These are phyloP conservation scores for Zasmidium citrigriseum DNA, from an alignment of 2,329 filamentous ascomycete genomes.

Conservation along the genomic window DNA sequence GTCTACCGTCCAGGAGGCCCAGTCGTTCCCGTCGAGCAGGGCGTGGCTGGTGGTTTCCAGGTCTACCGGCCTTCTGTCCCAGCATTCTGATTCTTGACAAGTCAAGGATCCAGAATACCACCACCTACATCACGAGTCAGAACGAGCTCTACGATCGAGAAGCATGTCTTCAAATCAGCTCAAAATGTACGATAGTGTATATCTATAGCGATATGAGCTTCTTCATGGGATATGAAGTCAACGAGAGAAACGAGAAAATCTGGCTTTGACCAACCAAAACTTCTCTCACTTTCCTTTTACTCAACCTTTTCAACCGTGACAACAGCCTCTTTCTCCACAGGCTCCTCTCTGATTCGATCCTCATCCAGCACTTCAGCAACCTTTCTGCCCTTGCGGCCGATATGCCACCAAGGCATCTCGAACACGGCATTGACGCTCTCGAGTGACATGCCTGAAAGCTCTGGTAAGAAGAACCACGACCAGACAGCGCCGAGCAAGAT, in stretches of 20 bases:
- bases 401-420: constrained; percentile 73
- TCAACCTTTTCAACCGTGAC: constrained; percentile 11
- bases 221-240: too few species aligned
- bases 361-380: constrained; percentile 28
- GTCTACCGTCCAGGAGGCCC: too few species aligned
- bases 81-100: too few species aligned
- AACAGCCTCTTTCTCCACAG: constrained; percentile 27
- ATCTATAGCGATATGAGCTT: too few species aligned
- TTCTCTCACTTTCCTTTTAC: background rate
- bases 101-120: too few species aligned
- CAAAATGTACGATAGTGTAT: too few species aligned
- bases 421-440: constrained; percentile 56
- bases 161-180: too few species aligned
- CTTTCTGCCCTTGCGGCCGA: constrained; percentile 53
- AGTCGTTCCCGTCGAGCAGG: too few species aligned
- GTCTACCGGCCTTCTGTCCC: too few species aligned
- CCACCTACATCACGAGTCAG: too few species aligned
- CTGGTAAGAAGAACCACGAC: constrained; percentile 61
- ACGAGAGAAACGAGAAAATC: background rate
- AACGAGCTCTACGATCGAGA: too few species aligned
- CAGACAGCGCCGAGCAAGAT: constrained; percentile 65
- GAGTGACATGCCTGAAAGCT: constrained; percentile 54
- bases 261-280: background rate
- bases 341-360: constrained; percentile 21
- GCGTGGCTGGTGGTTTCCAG: too few species aligned